Evolutionary conservation across 345 rosid genomes (phyloP).

Genomic region (Eucalyptus microcorys): DNA sequence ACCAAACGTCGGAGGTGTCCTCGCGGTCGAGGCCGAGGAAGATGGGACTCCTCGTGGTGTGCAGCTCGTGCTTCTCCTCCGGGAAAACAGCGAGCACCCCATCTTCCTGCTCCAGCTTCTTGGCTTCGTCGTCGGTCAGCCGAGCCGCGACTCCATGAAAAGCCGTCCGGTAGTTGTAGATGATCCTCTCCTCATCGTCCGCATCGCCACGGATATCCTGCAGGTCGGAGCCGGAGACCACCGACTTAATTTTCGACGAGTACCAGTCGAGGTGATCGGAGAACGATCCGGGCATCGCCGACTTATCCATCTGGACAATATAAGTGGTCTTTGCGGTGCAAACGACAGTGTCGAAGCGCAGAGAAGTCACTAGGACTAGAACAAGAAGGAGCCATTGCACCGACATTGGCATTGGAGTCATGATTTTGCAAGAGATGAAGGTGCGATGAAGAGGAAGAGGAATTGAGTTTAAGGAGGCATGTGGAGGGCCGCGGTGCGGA

Average conservation of each 20-base stretch:
- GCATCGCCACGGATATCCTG: slow-evolving; percentile 2
- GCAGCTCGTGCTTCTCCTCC: slow-evolving; percentile 48
- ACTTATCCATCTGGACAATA: slow-evolving; percentile 79
- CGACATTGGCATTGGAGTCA: background rate
- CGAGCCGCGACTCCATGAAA: slow-evolving; percentile 62
- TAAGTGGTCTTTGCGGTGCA: slow-evolving; percentile 44
- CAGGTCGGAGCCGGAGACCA: slow-evolving; percentile 1
- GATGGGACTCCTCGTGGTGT: slow-evolving; percentile 66
- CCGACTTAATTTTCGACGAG: slow-evolving; percentile 49
- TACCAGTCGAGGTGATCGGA: slow-evolving; percentile 63
- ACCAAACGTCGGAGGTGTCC: slow-evolving; percentile 30
- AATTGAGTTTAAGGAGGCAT: background rate
- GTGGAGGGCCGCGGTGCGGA: background rate
- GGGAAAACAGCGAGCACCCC: slow-evolving; percentile 48
- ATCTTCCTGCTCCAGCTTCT: slow-evolving; percentile 33
- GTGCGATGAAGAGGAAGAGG: background rate
- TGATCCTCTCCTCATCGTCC: slow-evolving; percentile 31
- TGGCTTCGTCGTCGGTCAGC: slow-evolving; percentile 44
- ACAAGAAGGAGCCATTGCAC: slow-evolving; percentile 12
- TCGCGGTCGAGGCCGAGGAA: slow-evolving; percentile 55
- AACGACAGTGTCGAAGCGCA: slow-evolving; percentile 14
- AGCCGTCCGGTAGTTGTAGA: slow-evolving; percentile 54
- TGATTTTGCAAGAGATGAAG: background rate
- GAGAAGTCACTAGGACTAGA: slow-evolving; percentile 9
- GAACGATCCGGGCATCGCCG: slow-evolving; percentile 60